A percentile compares a stretch with the other conserved stretches of the same genome.
Conservation (phyloP, 768 basidiomycete species). For the Tylopilus rubrobrunneus region DNA sequence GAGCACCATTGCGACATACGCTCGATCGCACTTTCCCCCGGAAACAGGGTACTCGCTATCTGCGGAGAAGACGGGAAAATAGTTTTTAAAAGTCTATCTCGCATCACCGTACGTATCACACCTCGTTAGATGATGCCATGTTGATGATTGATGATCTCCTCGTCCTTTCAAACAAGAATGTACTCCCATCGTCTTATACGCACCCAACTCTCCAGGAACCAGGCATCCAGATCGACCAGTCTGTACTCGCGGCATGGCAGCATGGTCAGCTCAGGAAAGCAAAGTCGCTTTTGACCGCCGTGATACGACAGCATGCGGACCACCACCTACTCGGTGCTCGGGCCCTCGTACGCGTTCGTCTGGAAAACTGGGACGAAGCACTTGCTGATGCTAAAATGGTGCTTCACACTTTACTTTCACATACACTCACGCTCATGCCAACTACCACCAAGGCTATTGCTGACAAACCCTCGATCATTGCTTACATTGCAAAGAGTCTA, state of each 20-base stretch:
- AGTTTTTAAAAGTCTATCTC: background rate
- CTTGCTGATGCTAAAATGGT: background rate
- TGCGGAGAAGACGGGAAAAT: background rate
- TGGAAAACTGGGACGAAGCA: background rate
- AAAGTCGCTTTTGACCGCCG: background rate
- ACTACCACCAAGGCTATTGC: background rate
- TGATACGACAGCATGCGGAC: background rate
- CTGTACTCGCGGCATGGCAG: background rate
- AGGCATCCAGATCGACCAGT: background rate
- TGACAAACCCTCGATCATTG: background rate
- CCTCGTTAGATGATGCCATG: background rate
- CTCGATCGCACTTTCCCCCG: background rate
- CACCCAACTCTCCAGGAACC: background rate
- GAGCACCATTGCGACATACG: background rate
- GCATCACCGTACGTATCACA: background rate
- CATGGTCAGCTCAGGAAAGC: background rate
- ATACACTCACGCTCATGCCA: background rate
- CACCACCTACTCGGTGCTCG: background rate
- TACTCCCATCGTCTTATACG: background rate
- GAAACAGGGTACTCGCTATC: background rate
- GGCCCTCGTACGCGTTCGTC: background rate
- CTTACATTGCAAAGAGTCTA: background rate
- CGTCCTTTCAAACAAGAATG: background rate
- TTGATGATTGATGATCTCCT: too few relatives aligned
- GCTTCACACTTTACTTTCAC: background rate